Base-by-base conservation (phyloP, 768 basidiomycete species). In the Amanita inopinata region DNA sequence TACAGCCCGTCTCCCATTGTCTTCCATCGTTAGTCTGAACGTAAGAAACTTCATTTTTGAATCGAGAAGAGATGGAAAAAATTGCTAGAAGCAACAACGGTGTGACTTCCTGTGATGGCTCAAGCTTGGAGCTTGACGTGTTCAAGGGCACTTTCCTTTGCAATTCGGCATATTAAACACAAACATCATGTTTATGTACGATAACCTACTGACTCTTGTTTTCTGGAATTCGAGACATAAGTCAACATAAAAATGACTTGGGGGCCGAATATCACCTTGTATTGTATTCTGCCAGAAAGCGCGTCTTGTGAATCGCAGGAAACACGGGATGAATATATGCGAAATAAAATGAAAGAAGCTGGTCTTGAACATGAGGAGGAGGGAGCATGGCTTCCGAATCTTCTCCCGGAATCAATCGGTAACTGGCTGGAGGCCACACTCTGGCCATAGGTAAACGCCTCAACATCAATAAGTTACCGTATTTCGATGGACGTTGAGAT, bases 291-390 rank as follows among this genome's bases (percentile, higher is more conserved):
- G 71, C 59, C 50, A 84, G 56, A 58, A 91, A 89, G 15, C 74
- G 70, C 9, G 60, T 62, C 59, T 80, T 84, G 59, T 86, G 76
- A n/a, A 91, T 61, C 34, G 92, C 69, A 5, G 90, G 91, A 52
- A 86, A 84, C 40, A 79, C 69, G 4, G 90, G 88, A 51, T 93
- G 89, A 22, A 84, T 78, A 53, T 88, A 83, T 8, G 74, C 75
- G 61, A 91, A 91, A 58, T 87, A 93, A 5, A 89, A 63, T 23
- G 75, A 71, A 38, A 92, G 57, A 3, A 92, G 67, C 28, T 69
- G 72, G 44, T 83, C 75, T 57, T 88, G 87, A 24, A 75, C 62
- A 12, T 70, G 67, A 15, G 66, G 53, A 19, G 80, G 66, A 11
- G 89, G 89, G 30, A 92, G 59, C 10, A 60, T 61, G 24, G 74